A percentile compares a stretch with the other conserved stretches of the same genome.
Evolutionary conservation across 1,139 yeast genomes (phyloP).

Genomic region (Hemisphaericaspora xylofermentans): DNA sequence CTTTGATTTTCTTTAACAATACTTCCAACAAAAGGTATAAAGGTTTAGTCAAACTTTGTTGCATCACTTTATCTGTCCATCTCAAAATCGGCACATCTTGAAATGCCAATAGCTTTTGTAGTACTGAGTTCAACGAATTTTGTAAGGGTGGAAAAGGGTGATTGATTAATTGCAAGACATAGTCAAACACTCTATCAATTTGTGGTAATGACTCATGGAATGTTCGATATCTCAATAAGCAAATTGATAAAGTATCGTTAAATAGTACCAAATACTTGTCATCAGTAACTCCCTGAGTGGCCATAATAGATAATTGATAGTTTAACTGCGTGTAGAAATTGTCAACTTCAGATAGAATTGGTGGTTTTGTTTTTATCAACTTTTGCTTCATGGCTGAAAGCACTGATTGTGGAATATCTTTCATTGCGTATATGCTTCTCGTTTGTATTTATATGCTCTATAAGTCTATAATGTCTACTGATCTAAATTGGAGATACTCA

Average conservation of each 20-base stretch:
- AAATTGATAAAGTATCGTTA: conserved; percentile 63
- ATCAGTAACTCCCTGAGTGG: conserved; percentile 5
- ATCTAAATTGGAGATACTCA: too few relatives aligned
- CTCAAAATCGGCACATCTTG: conserved; percentile 3
- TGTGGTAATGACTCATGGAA: conserved; percentile 3
- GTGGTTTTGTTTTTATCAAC: conserved; percentile 11
- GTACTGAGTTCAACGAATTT: conserved; percentile 62
- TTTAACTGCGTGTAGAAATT: conserved; percentile 2
- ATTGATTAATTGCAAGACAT: conserved; percentile 66
- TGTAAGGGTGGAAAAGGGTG: conserved; percentile 70
- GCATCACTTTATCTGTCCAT: conserved; percentile 13
- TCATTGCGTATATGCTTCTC: not conserved
- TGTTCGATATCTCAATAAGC: conserved; percentile 52
- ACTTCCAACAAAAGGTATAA: conserved; percentile 33
- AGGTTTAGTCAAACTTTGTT: conserved; percentile 8
- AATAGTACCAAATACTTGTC: conserved; percentile 23
- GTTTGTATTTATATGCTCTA: not conserved
- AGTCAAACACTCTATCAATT: conserved; percentile 36
- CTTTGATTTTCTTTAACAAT: conserved; percentile 48
- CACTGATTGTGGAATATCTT: conserved; percentile 20
- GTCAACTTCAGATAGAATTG: conserved; percentile 6
- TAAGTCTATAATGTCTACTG: not conserved
- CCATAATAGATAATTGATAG: conserved; percentile 4
- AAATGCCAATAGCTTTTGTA: conserved; percentile 45
- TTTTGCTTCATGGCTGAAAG: conserved; percentile 7